Conservation (phyloP, 75 land plant genomes). For the Pinus taeda region DNA sequence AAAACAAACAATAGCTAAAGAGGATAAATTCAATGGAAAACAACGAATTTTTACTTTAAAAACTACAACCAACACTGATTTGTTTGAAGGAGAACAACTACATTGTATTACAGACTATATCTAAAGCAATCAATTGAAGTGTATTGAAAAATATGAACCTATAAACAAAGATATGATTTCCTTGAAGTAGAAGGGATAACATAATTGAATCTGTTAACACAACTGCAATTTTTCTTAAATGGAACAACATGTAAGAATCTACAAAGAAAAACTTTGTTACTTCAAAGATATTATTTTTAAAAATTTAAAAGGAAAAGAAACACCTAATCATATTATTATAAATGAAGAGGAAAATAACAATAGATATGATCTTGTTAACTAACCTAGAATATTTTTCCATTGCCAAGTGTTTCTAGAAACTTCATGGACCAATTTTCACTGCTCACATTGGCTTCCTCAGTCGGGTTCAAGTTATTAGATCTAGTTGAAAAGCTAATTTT, state of each 20-base stretch:
- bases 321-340: neutral
- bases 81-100: too few species aligned
- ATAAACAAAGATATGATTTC: too few species aligned
- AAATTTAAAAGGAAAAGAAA: neutral
- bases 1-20: neutral
- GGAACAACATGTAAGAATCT: neutral
- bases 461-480: neutral
- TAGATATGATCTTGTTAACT: neutral
- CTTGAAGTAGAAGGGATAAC: too few species aligned
- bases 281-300: neutral
- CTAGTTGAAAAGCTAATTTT: neutral
- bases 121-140: too few species aligned
- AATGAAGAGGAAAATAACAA: neutral
- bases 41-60: too few species aligned
- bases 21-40: neutral
- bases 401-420: neutral
- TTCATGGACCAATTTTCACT: neutral
- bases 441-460: neutral
- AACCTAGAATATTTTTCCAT: slow-evolving; percentile 5
- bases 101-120: neutral
- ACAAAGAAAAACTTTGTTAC: neutral
- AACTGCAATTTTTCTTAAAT: neutral
- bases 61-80: neutral
- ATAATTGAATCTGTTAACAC: neutral
- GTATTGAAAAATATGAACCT: neutral